A percentile compares a stretch with the other conserved stretches of the same genome.
Evolutionary conservation across 2,329 filamentous ascomycete genomes (phyloP).

Genomic region (Chalara sp.): DNA sequence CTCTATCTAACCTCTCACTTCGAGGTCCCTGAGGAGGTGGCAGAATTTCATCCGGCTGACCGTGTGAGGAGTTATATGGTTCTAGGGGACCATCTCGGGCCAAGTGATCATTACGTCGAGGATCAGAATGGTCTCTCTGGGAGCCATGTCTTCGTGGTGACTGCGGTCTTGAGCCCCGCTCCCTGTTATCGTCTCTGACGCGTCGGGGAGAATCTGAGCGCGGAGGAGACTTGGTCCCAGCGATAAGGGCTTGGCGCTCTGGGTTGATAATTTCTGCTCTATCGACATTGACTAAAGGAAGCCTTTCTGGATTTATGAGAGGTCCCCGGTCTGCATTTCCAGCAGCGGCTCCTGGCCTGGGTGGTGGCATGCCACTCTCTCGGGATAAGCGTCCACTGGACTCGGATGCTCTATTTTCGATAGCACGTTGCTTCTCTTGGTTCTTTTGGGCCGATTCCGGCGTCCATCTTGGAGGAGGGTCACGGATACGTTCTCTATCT

Average conservation of each 20-base stretch:
- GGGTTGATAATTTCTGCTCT: constrained; percentile 27
- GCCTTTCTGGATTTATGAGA: constrained; percentile 16
- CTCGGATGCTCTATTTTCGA: constrained; percentile 17
- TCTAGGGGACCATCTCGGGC: constrained; percentile 15
- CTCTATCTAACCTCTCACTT: constrained; percentile 37
- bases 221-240: constrained; percentile 17
- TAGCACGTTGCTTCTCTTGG: constrained; percentile 16
- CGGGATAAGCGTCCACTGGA: constrained; percentile 21
- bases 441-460: constrained; percentile 22
- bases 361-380: constrained; percentile 23
- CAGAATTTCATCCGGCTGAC: constrained; percentile 15
- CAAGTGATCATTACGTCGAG: constrained; percentile 23
- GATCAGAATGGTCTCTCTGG: constrained; percentile 29
- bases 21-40: constrained; percentile 27
- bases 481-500: constrained; percentile 20
- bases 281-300: constrained; percentile 19
- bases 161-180: constrained; percentile 29
- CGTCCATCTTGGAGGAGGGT: constrained; percentile 24
- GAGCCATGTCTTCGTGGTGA: constrained; percentile 43
- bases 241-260: constrained; percentile 26
- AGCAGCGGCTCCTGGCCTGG: constrained; percentile 14
- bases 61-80: constrained; percentile 4
- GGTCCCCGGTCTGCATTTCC: constrained; percentile 16
- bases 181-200: constrained; percentile 23
- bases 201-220: constrained; percentile 24